phyloP scores from a whole-genome alignment of 2,329 filamentous ascomycete genomes.

The Hymenoscyphus fraxineus region DNA sequence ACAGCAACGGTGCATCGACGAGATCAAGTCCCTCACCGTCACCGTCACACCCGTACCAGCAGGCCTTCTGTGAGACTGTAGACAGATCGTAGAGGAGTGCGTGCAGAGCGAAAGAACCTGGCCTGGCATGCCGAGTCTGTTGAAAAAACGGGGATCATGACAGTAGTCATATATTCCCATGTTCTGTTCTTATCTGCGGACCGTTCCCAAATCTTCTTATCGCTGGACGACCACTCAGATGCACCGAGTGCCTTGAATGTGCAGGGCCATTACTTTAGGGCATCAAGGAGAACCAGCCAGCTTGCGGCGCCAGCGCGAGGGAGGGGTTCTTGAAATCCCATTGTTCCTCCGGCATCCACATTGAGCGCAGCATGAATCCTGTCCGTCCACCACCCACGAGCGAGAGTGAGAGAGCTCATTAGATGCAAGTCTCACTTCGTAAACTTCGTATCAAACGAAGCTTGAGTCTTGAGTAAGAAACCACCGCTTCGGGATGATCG shows the following conservation, averaged over 20 bases:
- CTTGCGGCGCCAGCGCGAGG: background rate
- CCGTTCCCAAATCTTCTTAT: constrained; percentile 10
- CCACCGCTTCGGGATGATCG: background rate
- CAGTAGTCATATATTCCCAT: constrained; percentile 1
- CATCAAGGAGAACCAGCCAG: background rate
- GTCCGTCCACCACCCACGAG: too few species aligned
- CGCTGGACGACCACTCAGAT: constrained; percentile 9
- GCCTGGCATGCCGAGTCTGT: background rate
- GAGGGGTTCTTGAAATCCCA: constrained; percentile 1
- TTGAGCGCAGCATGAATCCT: background rate
- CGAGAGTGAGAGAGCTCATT: too few species aligned
- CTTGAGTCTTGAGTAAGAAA: too few species aligned
- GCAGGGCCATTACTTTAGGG: background rate
- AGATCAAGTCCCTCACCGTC: background rate
- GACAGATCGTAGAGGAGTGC: background rate
- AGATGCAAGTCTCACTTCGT: too few species aligned
- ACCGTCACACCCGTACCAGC: background rate
- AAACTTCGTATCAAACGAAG: too few species aligned
- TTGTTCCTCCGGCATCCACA: constrained; percentile 1
- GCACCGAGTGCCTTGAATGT: constrained; percentile 12
- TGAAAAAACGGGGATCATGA: background rate
- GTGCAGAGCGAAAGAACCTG: background rate
- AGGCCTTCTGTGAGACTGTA: background rate
- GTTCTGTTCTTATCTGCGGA: constrained; percentile 12
- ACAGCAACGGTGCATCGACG: background rate